Evolutionary conservation across 257 asterid genomes (phyloP), one percentile per base, ranked within the genome.

Genomic region (Ligustrum vulgare): DNA sequence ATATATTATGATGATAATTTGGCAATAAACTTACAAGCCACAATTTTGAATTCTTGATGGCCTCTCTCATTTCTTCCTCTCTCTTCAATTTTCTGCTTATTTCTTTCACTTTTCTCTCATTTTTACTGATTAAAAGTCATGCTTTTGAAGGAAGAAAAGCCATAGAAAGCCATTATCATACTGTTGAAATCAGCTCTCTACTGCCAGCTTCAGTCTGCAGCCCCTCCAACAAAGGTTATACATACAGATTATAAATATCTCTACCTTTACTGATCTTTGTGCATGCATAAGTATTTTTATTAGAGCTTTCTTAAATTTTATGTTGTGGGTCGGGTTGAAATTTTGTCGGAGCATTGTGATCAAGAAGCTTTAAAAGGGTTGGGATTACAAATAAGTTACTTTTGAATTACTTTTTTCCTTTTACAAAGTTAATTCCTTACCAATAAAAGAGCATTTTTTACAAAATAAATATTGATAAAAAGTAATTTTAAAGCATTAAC

Each of bases 121-220:
- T 79, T 63, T 72, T 71, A 6, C 12, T 36, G 32, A 45, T 70
- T 43, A 45, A 20, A 72, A 76, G 31, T 32, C 23, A 68, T 47
- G 77, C 72, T 64, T 39, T 69, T 34, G 73, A 75, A 47, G 70
- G 56, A 41, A 62, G 56, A 76, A 51, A 63, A 36, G n/a, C 33
- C 11, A 71, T 15, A 47, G 35, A 73, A 70, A n/a, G 5, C 63
- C 73, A 74, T 56, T 77, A 78, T 37, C 86, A 79, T 39, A 84
- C 85, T 11, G 39, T 84, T 74, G 69, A 81, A 74, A 31, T 79
- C 56, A 74, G 36, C 72, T 84, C 88, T 66, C 88, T 84, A 58
- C 73, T 70, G 13, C 86, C 84, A n/a, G 77, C 72, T 63, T 60
- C 88, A 3, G 56, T 73, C 72, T 84, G 88, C 84, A 81, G 47